A percentile compares a stretch with the other conserved stretches of the same genome.
phyloP scores from a whole-genome alignment of 2,329 filamentous ascomycete species.

The Fusarium nurragi region DNA sequence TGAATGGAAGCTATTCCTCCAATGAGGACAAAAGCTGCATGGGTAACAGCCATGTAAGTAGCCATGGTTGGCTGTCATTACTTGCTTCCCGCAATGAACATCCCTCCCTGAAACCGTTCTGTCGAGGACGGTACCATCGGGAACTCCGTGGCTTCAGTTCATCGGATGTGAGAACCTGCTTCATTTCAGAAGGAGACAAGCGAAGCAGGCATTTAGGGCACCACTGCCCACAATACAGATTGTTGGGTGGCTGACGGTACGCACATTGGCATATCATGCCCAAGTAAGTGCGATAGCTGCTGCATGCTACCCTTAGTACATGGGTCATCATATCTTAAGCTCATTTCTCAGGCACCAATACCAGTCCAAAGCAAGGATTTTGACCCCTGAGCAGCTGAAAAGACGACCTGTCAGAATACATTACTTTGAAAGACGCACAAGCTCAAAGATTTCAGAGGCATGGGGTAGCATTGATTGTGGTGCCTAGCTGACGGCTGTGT shows the following conservation, averaged over 20 bases:
- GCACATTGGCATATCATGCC: not conserved
- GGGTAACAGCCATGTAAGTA: not conserved
- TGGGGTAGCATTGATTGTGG: not conserved
- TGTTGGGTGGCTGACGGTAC: not conserved
- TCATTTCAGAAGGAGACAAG: not conserved
- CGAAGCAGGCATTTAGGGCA: not conserved
- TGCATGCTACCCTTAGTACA: conserved; percentile 24
- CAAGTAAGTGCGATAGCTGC: conserved; percentile 9
- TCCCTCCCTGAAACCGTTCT: not conserved
- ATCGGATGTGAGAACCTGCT: not conserved
- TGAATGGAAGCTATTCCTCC: not conserved
- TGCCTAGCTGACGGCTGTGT: not conserved
- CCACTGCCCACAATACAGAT: not conserved
- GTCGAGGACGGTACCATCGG: not conserved
- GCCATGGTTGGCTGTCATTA: not conserved
- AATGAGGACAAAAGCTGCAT: not conserved
- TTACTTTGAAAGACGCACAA: conserved; percentile 1
- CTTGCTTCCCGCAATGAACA: not conserved
- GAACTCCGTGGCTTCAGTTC: not conserved
- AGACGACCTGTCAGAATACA: conserved; percentile 13
- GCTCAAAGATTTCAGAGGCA: not conserved
- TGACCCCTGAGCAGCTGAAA: conserved; percentile 26
- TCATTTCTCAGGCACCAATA: conserved; percentile 30
- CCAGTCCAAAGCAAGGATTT: conserved; percentile 20
- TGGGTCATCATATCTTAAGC: conserved; percentile 10